Percentiles rank a stretch among this genome's conserved stretches.
These are phyloP conservation scores for Lolium perenne DNA, from an alignment of 176 grass and related monocot genomes.

Conservation along the genomic window DNA sequence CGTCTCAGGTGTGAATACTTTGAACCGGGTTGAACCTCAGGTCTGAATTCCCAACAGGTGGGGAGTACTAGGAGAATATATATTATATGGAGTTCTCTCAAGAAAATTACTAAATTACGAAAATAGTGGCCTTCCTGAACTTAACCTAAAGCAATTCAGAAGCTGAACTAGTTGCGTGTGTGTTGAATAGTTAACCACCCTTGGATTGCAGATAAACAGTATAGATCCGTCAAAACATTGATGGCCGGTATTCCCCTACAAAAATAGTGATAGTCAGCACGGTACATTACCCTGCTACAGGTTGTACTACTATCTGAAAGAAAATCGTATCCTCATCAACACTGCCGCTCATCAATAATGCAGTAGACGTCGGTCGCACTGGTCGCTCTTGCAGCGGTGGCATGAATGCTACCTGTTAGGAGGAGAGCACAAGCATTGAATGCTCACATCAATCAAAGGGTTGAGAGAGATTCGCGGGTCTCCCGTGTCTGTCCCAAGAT, in stretches of 20 bases:
- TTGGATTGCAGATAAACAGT: not conserved
- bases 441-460: slow-evolving; percentile 14
- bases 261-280: not conserved
- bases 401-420: slow-evolving; percentile 17
- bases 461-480: not conserved
- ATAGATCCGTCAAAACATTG: not conserved
- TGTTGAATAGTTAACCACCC: not conserved
- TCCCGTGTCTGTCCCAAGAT: too few relatives aligned
- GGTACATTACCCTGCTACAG: not conserved
- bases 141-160: not conserved
- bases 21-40: not conserved
- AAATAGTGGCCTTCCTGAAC: not conserved
- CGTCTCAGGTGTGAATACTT: not conserved
- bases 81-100: not conserved
- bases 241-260: not conserved
- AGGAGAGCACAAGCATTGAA: slow-evolving; percentile 26
- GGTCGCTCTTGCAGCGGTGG: not conserved
- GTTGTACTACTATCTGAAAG: not conserved
- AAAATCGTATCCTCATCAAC: not conserved
- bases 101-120: not conserved
- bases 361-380: not conserved
- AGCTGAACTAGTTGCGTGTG: not conserved
- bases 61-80: not conserved
- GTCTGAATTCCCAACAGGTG: not conserved
- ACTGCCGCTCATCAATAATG: not conserved